phyloP scores from a whole-genome alignment of 208 protist species.

The Trypanosoma congolense region DNA sequence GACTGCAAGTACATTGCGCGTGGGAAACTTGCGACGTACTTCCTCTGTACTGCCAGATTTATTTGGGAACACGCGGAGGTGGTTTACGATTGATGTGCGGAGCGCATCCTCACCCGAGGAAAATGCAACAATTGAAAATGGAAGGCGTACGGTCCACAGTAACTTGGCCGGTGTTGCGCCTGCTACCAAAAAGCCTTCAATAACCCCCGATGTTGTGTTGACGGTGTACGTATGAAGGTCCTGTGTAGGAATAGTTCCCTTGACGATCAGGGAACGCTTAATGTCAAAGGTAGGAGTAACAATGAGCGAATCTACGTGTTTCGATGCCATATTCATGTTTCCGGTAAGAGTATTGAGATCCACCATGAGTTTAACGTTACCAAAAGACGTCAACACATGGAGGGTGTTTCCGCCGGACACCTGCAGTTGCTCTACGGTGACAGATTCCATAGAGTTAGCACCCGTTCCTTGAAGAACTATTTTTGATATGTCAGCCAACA shows the following conservation, averaged over 20 bases:
- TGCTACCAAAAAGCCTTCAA: conserved; percentile 55
- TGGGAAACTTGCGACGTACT: conserved; percentile 80
- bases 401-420: conserved; percentile 16
- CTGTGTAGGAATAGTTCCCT: conserved; percentile 19
- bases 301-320: conserved; percentile 25
- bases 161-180: conserved; percentile 25
- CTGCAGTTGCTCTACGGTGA: conserved; percentile 32
- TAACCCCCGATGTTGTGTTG: conserved; percentile 25
- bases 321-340: conserved; percentile 14
- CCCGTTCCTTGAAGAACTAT: conserved; percentile 30
- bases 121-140: conserved; percentile 62
- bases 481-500: conserved; percentile 53
- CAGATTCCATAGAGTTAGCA: conserved; percentile 35
- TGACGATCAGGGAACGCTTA: conserved; percentile 31
- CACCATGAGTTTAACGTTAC: conserved; percentile 15
- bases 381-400: conserved; percentile 15
- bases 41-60: conserved; percentile 55
- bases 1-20: conserved; percentile 73
- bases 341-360: conserved; percentile 19
- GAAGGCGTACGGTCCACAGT: conserved; percentile 59
- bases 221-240: conserved; percentile 40
- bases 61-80: conserved; percentile 77
- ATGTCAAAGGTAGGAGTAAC: conserved; percentile 35
- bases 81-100: conserved; percentile 57
- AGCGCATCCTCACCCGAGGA: conserved; percentile 48